Evolutionary conservation across 2,329 filamentous ascomycete species (phyloP), one percentile per base, ranked within the genome.

Genomic region (Sordariomycetes sp.): DNA sequence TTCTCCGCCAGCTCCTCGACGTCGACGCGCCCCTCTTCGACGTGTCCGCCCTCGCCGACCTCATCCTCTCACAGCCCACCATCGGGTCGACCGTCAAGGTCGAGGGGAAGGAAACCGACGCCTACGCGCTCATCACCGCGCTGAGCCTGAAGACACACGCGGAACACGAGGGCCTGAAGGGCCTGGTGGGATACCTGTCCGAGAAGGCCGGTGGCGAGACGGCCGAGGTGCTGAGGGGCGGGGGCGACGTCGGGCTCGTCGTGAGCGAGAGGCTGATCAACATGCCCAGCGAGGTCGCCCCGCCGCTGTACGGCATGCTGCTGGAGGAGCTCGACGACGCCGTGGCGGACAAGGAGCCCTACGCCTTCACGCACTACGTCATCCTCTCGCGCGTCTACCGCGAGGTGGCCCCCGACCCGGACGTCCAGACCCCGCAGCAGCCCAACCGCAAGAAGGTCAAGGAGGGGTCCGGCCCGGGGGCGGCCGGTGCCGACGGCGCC

Each of bases 71-170:
- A 54, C 93, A 99, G 72, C 86, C 89, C 11, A 83, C 88, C 22
- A 85, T 99, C 53, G 94, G 94, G 58, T 96, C 91, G 12, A 97
- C 93, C 0, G 90, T 97, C 64, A 99, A 99, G 74, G 89, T 94
- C n/a, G 93, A 97, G 65, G 91, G 92, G 66, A 91, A 94, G 68
- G 90, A 92, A 66, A 89, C 85, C 53, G 94, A 97, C 68, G 88
- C 94, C 2, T 97, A 94, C 72, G 92, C 93, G 12, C 89, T 99
- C 71, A 77, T 97, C 61, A 96, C 92, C 0, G 88, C 90, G 8
- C 74, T 99, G 60, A 97, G 96, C 69, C 75, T 94, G 54, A 79
- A 85, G 58, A 85, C 89, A 67, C 91, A 96, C 72, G 81, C 85
- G 72, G 82, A 88, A 58, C 89, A 89, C 69, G 80, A 85, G 64